phyloP scores from a whole-genome alignment of 2,329 filamentous ascomycete species.

The Pseudogymnoascus sp. region DNA sequence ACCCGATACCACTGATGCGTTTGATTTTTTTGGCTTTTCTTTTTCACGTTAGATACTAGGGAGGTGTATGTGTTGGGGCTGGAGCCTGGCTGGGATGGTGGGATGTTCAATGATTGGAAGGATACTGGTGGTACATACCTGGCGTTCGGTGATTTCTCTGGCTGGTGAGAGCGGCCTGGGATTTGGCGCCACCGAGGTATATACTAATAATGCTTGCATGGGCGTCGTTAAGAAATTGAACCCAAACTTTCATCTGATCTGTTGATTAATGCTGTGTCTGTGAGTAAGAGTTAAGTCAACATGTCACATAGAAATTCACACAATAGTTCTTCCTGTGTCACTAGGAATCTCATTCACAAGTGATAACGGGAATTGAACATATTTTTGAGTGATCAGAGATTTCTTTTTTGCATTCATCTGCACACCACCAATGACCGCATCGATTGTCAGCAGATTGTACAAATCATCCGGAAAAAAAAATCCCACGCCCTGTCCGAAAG shows the following conservation, averaged over 20 bases:
- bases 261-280: neutral
- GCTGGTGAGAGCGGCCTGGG: conserved; percentile 5
- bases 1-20: conserved; percentile 6
- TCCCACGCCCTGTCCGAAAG: neutral
- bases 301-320: conserved; percentile 9
- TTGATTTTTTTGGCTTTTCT: neutral
- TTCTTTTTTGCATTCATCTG: conserved; percentile 5
- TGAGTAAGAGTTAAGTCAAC: neutral
- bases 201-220: conserved; percentile 5
- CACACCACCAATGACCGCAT: neutral
- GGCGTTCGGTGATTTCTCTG: conserved; percentile 5
- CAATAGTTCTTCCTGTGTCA: conserved; percentile 9
- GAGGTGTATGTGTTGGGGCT: neutral
- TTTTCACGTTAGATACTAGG: conserved; percentile 6
- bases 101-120: neutral
- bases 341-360: conserved; percentile 6
- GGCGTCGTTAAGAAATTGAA: conserved; percentile 2
- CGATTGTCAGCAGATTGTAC: conserved; percentile 2
- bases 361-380: conserved; percentile 9
- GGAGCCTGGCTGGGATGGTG: neutral
- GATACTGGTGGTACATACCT: conserved; percentile 4
- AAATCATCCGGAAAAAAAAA: conserved; percentile 5
- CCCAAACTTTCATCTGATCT: neutral
- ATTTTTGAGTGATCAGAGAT: conserved; percentile 7
- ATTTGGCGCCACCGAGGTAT: conserved; percentile 4